A percentile compares a stretch with the other conserved stretches of the same genome.
These are phyloP conservation scores for Plectosphaerella sp. DNA, from an alignment of 2,329 filamentous ascomycete genomes.

Conservation along the genomic window DNA sequence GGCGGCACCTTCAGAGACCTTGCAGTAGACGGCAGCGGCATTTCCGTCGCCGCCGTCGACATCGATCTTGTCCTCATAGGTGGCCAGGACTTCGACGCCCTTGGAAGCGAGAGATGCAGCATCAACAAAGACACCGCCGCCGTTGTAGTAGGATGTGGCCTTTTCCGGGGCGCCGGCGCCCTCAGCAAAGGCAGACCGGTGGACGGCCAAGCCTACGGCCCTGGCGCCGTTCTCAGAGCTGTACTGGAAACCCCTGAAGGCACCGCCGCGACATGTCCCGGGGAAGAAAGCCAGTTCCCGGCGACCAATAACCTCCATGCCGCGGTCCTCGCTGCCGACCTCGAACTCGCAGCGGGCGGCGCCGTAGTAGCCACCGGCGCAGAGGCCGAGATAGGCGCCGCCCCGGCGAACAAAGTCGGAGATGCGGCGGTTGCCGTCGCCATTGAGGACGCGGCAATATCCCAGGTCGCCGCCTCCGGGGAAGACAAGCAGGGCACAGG, in stretches of 20 bases:
- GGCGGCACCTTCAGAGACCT: constrained; percentile 73
- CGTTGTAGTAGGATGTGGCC: constrained; percentile 85
- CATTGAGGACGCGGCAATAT: constrained; percentile 85
- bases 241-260: constrained; percentile 88
- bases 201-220: constrained; percentile 63
- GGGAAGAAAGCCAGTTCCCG: constrained; percentile 88
- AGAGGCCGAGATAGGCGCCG: constrained; percentile 85
- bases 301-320: constrained; percentile 78
- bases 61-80: constrained; percentile 68
- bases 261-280: constrained; percentile 77
- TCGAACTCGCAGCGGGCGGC: constrained; percentile 83
- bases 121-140: constrained; percentile 89
- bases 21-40: constrained; percentile 80
- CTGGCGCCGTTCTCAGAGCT: constrained; percentile 79
- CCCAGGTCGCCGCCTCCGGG: constrained; percentile 92
- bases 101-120: constrained; percentile 55
- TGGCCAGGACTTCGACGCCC: constrained; percentile 78
- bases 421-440: constrained; percentile 80
- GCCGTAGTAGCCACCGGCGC: constrained; percentile 92
- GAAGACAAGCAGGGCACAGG: constrained; percentile 85
- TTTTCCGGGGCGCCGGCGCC: constrained; percentile 44
- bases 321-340: constrained; percentile 61
- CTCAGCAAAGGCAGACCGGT: constrained; percentile 52
- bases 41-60: constrained; percentile 70
- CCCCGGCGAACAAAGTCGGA: constrained; percentile 79